Evolutionary conservation across 2,329 filamentous ascomycete species (phyloP).

Genomic region (Fusarium fracticaudum): DNA sequence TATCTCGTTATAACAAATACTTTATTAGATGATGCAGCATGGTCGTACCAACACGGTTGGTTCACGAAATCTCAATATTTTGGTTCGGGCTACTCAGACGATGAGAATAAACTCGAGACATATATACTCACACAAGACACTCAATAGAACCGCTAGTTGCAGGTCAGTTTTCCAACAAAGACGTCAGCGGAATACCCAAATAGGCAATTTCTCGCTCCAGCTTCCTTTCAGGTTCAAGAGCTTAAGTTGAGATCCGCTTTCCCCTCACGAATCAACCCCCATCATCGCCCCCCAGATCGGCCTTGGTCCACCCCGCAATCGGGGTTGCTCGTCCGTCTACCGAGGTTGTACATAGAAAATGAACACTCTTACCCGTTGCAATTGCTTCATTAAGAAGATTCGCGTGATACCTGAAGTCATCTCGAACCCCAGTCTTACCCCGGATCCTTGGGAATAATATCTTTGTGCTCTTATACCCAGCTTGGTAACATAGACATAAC

Average conservation of each 20-base stretch:
- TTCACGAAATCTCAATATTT: not conserved
- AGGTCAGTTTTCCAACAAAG: not conserved
- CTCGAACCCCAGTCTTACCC: slow-evolving; percentile 3
- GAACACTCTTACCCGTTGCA: slow-evolving; percentile 20
- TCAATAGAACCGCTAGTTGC: not conserved
- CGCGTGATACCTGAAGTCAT: not conserved
- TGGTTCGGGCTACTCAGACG: not conserved
- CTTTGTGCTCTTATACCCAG: not conserved
- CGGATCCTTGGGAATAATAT: not conserved
- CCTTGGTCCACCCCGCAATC: slow-evolving; percentile 32
- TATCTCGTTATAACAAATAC: not conserved
- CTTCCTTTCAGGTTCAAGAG: slow-evolving; percentile 18
- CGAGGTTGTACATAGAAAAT: slow-evolving; percentile 32
- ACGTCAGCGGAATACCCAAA: slow-evolving; percentile 13
- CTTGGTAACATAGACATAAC: slow-evolving; percentile 12
- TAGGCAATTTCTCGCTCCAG: slow-evolving; percentile 25
- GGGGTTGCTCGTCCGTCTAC: slow-evolving; percentile 31
- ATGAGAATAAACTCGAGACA: not conserved
- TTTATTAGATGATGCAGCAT: not conserved
- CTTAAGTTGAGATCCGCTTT: slow-evolving; percentile 28
- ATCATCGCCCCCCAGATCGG: slow-evolving; percentile 30
- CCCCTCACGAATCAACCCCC: slow-evolving; percentile 31
- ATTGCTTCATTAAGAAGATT: slow-evolving; percentile 8
- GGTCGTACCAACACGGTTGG: too few species aligned
- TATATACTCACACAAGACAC: not conserved